Base-by-base conservation (phyloP, 73 alveolate species). In the Effrenium voratum region DNA sequence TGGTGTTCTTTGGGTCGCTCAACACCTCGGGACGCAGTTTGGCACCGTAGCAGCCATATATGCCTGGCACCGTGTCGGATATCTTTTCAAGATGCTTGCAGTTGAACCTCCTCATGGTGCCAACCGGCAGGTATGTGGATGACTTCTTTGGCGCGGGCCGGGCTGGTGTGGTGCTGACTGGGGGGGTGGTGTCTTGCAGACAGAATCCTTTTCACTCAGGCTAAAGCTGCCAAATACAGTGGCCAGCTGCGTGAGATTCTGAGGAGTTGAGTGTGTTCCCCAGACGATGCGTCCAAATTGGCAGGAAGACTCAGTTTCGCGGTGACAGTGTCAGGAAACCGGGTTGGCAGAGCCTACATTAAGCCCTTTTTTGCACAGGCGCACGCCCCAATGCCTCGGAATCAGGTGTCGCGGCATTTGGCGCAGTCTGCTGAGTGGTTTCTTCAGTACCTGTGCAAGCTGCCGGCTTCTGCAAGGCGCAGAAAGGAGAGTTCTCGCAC, bases 251-350 rank as follows among this genome's bases (percentile, higher is more conserved):
- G 44, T 36, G 59, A 36, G 3, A 44, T 84, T 59, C 28, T 84
- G 28, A 80, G 34, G 22, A 41, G 43, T 38, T 57, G 59, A 30
- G 2, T 22, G 47, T 46, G 57, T 32, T 59, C 72, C 32, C 94
- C 94, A 12, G 94, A 83, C 32, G 81, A 86, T n/a, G 94, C 94
- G 46, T 36, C 94, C 44, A 84, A 84, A 59, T 43, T 84, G 12
- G 93, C 93, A 36, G 93, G 93, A 30, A 80, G 93, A 0, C 57
- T 84, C 81, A 55, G 81, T 13, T 84, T 84, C 36, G 76, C 94
- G 0, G 94, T 59, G 44, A 86, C 82, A 4, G 94, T 86, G 55
- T 59, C 60, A 30, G 94, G 83, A 5, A 86, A 86, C 66, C 80
- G 68, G 82, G 94, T 59, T 66, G 94, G 81, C 60, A 47, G 94